Percentiles rank a stretch among this genome's conserved stretches.
These are phyloP conservation scores for Sideroxylon spinosum DNA, from an alignment of 179 eudicot species.

Conservation along the genomic window DNA sequence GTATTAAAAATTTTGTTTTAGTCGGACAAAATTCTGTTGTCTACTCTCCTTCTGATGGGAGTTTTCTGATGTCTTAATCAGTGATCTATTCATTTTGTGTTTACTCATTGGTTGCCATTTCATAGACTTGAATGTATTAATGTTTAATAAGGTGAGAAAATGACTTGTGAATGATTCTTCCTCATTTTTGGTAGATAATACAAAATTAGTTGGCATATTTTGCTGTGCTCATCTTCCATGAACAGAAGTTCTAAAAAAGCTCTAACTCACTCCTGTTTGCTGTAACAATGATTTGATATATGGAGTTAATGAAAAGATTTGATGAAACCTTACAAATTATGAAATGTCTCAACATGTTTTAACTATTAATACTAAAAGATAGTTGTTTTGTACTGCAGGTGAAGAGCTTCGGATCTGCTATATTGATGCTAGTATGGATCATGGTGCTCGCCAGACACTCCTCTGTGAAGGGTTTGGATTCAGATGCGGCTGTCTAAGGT, in stretches of 20 bases:
- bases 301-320: not conserved
- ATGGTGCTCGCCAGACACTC: conserved; percentile 58
- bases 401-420: conserved; percentile 94
- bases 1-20: not conserved
- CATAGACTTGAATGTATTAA: not conserved
- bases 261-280: not conserved
- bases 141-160: not conserved
- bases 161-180: not conserved
- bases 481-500: conserved; percentile 63
- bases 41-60: not conserved
- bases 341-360: not conserved
- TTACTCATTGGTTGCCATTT: not conserved
- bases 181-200: not conserved
- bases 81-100: no score
- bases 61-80: no score
- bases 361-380: not conserved
- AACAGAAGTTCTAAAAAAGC: not conserved
- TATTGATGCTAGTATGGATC: conserved; percentile 88
- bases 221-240: not conserved
- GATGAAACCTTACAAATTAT: not conserved
- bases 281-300: not conserved
- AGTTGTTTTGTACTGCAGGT: conserved; percentile 34
- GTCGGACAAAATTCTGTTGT: not conserved
- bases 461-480: conserved; percentile 76
- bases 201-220: not conserved